These are phyloP conservation scores for Lichtheimia hyalospora DNA, from an alignment of 371 early-diverging fungal species.

Conservation along the genomic window DNA sequence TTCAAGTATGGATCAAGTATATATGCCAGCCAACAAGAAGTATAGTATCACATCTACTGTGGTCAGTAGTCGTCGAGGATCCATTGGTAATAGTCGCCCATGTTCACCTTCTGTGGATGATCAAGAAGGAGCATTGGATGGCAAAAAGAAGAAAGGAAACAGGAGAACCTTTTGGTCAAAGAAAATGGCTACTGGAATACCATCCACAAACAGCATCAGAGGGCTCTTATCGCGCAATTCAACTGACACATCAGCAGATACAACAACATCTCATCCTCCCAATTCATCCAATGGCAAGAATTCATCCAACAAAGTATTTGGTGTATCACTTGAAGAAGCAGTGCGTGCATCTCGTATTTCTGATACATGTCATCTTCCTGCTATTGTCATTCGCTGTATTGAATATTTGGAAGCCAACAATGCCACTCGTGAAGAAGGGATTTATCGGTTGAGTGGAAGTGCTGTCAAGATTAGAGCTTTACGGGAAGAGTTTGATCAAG, in stretches of 20 bases:
- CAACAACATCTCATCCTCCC: neutral
- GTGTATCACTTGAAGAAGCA: conserved; percentile 33
- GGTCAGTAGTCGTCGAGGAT: neutral
- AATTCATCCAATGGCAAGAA: conserved; percentile 9
- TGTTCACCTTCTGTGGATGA: neutral
- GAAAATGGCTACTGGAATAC: conserved; percentile 15
- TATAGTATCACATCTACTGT: neutral
- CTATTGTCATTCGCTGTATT: conserved; percentile 81
- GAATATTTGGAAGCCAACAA: conserved; percentile 79
- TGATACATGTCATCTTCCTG: conserved; percentile 54
- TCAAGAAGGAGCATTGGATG: conserved; percentile 12
- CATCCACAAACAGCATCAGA: conserved; percentile 15
- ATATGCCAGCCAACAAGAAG: neutral
- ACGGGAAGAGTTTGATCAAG: conserved; percentile 63
- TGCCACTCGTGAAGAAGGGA: conserved; percentile 78
- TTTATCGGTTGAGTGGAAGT: conserved; percentile 80
- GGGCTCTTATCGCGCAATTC: conserved; percentile 26
- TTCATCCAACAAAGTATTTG: conserved; percentile 42
- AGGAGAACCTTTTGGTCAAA: conserved; percentile 37
- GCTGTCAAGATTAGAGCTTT: conserved; percentile 57
- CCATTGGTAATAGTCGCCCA: neutral
- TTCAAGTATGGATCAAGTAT: conserved; percentile 21
- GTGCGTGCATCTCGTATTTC: conserved; percentile 22
- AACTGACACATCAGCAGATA: conserved; percentile 9
- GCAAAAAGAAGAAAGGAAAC: conserved; percentile 24